Evolutionary conservation across 2,329 filamentous ascomycete genomes (phyloP).

Genomic region (Monosporascus sp.): DNA sequence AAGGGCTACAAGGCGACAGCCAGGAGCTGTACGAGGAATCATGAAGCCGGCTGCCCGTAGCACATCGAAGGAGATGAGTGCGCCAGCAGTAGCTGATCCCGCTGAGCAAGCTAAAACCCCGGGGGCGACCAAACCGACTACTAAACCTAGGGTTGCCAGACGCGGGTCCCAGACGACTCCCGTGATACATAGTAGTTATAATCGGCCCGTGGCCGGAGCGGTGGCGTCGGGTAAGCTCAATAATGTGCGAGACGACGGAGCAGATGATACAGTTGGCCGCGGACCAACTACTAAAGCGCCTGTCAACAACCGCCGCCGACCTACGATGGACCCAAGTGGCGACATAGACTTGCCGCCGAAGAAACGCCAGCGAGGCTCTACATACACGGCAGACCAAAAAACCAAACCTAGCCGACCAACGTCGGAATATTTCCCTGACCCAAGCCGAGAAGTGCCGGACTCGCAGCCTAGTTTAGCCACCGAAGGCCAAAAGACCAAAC

Average conservation of each 20-base stretch:
- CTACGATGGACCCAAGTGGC: neutral
- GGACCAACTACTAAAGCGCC: neutral
- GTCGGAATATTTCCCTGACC: conserved; percentile 8
- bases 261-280: neutral
- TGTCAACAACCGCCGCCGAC: neutral
- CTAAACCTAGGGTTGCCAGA: conserved; percentile 6
- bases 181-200: conserved; percentile 21
- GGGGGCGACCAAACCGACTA: conserved; percentile 1
- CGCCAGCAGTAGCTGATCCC: conserved; percentile 5
- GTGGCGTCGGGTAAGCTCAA: neutral
- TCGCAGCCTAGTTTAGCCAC: too few species aligned
- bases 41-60: conserved; percentile 18
- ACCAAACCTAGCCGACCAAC: conserved; percentile 13
- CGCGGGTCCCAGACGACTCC: conserved; percentile 9
- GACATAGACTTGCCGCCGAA: neutral
- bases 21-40: conserved; percentile 18
- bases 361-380: conserved; percentile 5
- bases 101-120: conserved; percentile 3
- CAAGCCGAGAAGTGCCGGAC: neutral
- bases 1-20: conserved; percentile 19
- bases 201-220: conserved; percentile 21
- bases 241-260: too few species aligned
- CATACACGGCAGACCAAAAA: neutral
- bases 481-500: conserved; percentile 4
- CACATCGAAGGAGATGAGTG: conserved; percentile 5